Evolutionary conservation across 305 asterid species (phyloP), one percentile per base, ranked within the genome.

Genomic region (Fraxinus velutina): DNA sequence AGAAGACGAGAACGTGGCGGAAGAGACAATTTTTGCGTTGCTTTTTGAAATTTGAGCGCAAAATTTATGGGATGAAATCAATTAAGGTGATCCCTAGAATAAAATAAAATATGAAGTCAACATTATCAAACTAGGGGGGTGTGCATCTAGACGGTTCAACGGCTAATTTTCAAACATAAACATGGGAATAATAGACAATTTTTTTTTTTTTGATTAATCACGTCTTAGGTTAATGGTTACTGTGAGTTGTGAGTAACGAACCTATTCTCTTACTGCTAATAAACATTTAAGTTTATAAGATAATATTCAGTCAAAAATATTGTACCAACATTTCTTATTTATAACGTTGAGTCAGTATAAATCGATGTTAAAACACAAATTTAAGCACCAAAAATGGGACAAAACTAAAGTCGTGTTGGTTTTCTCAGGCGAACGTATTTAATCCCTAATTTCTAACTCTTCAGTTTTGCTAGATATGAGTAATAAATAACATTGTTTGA

Each of bases 31-130:
- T 76, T 78, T 32, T 44, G 60, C 62, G 74, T 47, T 34, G 24
- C 19, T 47, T 50, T 79, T 86, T 79, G 44, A 79, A 83, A 76
- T 5, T 82, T 82, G 87, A 83, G 83, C 21, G 81, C 68, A 62
- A 34, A 50, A 80, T 22, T 70, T 57, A 6, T 84, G 81, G 74
- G 82, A 84, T 70, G 78, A 78, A 90, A 80, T 76, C 68, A 73
- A 86, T 55, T 82, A 80, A 2, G 72, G 2, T 21, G 33, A 62
- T 57, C 68, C 70, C 29, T 2, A 21, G 27, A 60, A 60, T 19
- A 21, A 5, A 55, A 55, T 55, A 37, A 55, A 3, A 42, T n/a
- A 57, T 57, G 9, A 22, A 64, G 29, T 13, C 73, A 0, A 64
- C 3, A 5, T 22, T 10, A 2, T 27, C 34, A 27, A 66, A 4